Evolutionary conservation across 306 rosid species (phyloP).

Genomic region (Quercus dentata): DNA sequence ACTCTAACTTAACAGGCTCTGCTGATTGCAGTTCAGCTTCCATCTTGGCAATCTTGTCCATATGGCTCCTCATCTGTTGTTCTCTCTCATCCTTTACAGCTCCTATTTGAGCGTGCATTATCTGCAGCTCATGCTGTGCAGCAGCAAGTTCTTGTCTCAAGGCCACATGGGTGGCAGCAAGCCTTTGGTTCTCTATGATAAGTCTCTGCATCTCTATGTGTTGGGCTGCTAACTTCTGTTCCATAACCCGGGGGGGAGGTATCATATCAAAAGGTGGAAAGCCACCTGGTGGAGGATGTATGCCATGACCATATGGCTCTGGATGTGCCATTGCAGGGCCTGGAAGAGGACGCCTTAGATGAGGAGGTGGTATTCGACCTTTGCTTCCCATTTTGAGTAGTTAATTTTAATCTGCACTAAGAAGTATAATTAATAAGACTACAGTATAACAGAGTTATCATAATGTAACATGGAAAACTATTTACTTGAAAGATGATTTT

Average conservation of each 20-base stretch:
- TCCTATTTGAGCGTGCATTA: constrained; percentile 66
- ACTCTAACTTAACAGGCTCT: constrained; percentile 64
- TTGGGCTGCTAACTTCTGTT: constrained; percentile 87
- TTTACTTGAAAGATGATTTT: background rate
- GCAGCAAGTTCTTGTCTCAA: constrained; percentile 85
- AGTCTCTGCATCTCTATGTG: constrained; percentile 88
- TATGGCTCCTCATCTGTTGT: constrained; percentile 53
- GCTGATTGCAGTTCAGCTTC: constrained; percentile 57
- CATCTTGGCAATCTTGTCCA: constrained; percentile 74
- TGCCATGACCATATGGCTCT: constrained; percentile 41
- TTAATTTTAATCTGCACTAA: constrained; percentile 3
- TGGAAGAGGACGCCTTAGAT: constrained; percentile 53
- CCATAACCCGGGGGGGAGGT: constrained; percentile 84
- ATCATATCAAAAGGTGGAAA: constrained; percentile 62
- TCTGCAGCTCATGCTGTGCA: constrained; percentile 85
- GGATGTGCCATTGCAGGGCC: constrained; percentile 54
- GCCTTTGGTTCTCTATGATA: constrained; percentile 76
- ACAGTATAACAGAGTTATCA: background rate
- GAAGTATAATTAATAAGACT: background rate
- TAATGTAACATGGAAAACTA: background rate
- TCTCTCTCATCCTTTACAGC: constrained; percentile 75
- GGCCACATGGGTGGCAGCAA: constrained; percentile 73
- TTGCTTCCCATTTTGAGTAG: constrained; percentile 66
- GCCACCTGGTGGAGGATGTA: constrained; percentile 43
- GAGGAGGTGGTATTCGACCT: constrained; percentile 79